These are phyloP conservation scores for Beta corolliflora DNA, from an alignment of 179 eudicot species.

Conservation along the genomic window DNA sequence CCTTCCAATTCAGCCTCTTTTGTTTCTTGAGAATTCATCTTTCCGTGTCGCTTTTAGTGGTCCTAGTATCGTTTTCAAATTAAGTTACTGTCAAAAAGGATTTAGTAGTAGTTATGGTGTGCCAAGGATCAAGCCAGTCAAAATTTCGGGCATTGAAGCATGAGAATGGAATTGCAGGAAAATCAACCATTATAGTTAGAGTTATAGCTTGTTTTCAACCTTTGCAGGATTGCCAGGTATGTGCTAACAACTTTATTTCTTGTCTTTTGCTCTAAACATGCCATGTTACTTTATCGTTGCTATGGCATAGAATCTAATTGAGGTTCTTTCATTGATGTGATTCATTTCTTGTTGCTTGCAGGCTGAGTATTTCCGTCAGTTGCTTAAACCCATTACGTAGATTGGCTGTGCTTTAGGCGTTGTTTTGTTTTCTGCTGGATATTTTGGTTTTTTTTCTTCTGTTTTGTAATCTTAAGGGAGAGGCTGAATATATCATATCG, in stretches of 20 bases:
- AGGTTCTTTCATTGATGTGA: conserved; percentile 12
- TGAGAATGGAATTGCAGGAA: conserved; percentile 80
- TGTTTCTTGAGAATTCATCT: conserved; percentile 7
- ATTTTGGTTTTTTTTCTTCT: conserved; percentile 36
- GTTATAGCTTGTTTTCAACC: conserved; percentile 88
- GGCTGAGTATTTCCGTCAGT: conserved; percentile 83
- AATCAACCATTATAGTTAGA: conserved; percentile 81
- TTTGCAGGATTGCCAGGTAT: conserved; percentile 80
- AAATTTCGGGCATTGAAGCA: conserved; percentile 86
- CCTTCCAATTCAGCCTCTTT: conserved; percentile 17
- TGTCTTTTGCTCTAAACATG: not conserved
- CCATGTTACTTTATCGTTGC: not conserved
- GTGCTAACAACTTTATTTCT: conserved; percentile 15
- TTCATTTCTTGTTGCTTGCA: conserved; percentile 38
- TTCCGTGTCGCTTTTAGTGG: conserved; percentile 11
- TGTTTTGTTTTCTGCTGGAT: conserved; percentile 36
- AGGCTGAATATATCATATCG: conserved; percentile 32
- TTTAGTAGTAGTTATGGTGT: conserved; percentile 77
- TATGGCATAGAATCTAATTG: not conserved
- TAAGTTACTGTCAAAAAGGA: conserved; percentile 26
- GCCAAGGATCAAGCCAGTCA: conserved; percentile 85
- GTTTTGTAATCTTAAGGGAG: conserved; percentile 35
- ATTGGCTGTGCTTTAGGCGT: conserved; percentile 35
- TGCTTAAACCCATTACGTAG: conserved; percentile 91
- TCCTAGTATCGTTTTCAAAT: conserved; percentile 6